A percentile compares a stretch with the other conserved stretches of the same genome.
These are phyloP conservation scores for Fusarium pseudoanthophilum DNA, from an alignment of 2,329 filamentous ascomycete species.

Conservation along the genomic window DNA sequence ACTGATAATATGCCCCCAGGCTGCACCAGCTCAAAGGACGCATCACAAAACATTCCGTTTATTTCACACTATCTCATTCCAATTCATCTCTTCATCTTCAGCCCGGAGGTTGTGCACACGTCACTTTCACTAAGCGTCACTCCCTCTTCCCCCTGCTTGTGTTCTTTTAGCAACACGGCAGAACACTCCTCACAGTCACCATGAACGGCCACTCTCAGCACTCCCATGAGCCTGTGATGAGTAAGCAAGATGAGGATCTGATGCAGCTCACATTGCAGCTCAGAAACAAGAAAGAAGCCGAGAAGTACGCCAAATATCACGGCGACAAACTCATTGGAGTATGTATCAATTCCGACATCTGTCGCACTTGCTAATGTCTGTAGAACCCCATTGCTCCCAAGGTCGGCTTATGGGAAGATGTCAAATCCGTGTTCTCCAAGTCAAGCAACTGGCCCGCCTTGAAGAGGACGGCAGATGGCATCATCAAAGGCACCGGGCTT, in stretches of 20 bases:
- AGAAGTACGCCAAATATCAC: slow-evolving; percentile 14
- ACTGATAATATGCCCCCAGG: background rate
- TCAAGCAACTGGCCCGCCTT: slow-evolving; percentile 1
- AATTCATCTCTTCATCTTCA: background rate
- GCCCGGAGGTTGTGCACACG: background rate
- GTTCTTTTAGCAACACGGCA: background rate
- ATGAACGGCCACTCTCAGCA: background rate
- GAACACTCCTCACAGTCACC: background rate
- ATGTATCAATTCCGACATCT: background rate
- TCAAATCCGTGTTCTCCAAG: background rate
- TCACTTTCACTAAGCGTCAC: background rate
- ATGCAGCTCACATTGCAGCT: slow-evolving; percentile 11
- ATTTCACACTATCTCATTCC: background rate
- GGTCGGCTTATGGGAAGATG: background rate
- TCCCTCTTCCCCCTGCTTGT: background rate
- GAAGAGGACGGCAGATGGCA: background rate
- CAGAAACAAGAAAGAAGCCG: slow-evolving; percentile 2
- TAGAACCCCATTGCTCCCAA: background rate
- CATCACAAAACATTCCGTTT: background rate
- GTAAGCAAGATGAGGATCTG: slow-evolving; percentile 6
- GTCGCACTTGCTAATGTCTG: background rate
- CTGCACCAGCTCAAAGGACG: background rate
- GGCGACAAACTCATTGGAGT: slow-evolving; percentile 17
- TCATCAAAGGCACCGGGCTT: background rate
- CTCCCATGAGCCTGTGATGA: background rate